Evolutionary conservation across 2,329 filamentous ascomycete species (phyloP).

Genomic region (Amylocarpus encephaloides): DNA sequence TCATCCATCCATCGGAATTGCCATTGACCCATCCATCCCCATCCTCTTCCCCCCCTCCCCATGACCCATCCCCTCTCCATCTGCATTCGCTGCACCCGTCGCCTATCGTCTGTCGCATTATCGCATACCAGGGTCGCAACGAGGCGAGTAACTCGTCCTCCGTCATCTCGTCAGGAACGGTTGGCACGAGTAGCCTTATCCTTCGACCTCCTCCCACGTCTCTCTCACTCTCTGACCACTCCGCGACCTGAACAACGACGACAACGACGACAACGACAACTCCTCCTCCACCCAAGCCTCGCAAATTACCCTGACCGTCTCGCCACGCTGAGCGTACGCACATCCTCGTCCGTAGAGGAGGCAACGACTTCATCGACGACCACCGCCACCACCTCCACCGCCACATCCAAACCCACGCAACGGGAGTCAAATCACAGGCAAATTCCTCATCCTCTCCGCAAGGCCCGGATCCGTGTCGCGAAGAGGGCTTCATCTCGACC

Average conservation of each 20-base stretch:
- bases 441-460: no score
- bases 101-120: neutral
- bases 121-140: no score
- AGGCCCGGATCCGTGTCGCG: no score
- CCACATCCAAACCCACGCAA: no score
- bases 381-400: neutral
- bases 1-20: neutral
- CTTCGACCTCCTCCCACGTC: neutral
- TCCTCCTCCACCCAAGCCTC: neutral
- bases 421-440: no score
- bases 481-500: no score
- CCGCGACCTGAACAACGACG: neutral
- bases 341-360: neutral
- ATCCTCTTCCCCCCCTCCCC: no score
- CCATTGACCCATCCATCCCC: neutral
- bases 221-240: neutral
- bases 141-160: no score
- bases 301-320: neutral
- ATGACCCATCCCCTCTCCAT: no score
- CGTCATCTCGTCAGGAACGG: no score
- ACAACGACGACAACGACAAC: neutral
- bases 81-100: neutral
- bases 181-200: neutral
- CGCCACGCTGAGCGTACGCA: neutral
- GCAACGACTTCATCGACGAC: neutral